These are phyloP conservation scores for Coniferiporia weirii DNA, from an alignment of 1,284 basidiomycete species.

Conservation along the genomic window DNA sequence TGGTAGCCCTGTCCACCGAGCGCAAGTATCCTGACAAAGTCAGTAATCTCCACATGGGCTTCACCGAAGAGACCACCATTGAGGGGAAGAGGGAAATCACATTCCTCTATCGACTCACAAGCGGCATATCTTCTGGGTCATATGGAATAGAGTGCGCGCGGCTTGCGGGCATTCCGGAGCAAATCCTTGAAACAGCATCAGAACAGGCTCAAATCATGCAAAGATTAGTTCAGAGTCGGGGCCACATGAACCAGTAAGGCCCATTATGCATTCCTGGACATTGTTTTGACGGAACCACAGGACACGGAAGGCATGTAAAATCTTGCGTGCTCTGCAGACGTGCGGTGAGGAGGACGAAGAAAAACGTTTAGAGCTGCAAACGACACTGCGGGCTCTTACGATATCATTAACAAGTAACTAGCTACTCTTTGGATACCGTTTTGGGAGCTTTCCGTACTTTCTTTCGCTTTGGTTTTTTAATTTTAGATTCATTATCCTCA, in stretches of 20 bases:
- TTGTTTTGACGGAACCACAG: background rate
- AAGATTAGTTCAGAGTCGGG: conserved; percentile 34
- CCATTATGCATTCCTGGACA: background rate
- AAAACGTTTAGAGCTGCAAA: background rate
- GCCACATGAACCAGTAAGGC: background rate
- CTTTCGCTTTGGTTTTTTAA: conserved; percentile 48
- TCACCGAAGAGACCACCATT: conserved; percentile 56
- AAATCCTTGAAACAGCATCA: conserved; percentile 57
- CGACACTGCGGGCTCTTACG: background rate
- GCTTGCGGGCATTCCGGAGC: conserved; percentile 74
- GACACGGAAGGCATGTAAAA: background rate
- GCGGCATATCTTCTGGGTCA: conserved; percentile 73
- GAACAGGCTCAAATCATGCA: conserved; percentile 55
- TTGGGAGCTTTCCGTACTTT: conserved; percentile 40
- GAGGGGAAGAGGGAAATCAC: conserved; percentile 76
- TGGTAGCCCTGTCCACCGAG: conserved; percentile 56
- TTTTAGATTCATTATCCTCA: conserved; percentile 22
- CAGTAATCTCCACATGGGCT: conserved; percentile 84
- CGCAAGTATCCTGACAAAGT: conserved; percentile 52
- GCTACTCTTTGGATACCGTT: background rate
- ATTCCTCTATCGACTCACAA: conserved; percentile 75
- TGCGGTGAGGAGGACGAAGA: background rate
- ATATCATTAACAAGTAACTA: background rate
- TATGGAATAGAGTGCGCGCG: conserved; percentile 89
- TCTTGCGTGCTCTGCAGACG: background rate